Conservation (phyloP, 805 yeast species). For the Candida parachauliodes region DNA sequence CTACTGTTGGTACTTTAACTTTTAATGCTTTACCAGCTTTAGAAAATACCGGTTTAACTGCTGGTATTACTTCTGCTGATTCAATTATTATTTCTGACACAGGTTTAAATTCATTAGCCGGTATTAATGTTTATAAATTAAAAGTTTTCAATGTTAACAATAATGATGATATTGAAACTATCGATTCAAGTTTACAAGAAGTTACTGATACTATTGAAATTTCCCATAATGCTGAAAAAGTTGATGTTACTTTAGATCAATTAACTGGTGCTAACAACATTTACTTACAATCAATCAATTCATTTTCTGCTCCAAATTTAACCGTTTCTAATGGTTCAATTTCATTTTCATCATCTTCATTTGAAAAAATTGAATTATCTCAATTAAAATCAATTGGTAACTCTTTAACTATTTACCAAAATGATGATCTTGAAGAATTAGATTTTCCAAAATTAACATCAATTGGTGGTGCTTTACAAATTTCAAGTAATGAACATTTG, state of each 20-base stretch:
- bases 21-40: conserved; percentile 88
- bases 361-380: conserved; percentile 53
- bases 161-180: conserved; percentile 72
- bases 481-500: conserved; percentile 81
- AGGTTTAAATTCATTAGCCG: conserved; percentile 61
- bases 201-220: conserved; percentile 75
- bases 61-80: conserved; percentile 71
- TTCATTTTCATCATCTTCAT: conserved; percentile 71
- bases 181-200: conserved; percentile 67
- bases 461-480: conserved; percentile 90
- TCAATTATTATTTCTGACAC: conserved; percentile 72
- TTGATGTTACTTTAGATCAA: conserved; percentile 63
- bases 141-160: conserved; percentile 78
- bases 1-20: conserved; percentile 76
- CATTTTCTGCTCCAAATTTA: conserved; percentile 68
- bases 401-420: conserved; percentile 70
- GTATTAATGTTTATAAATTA: conserved; percentile 51
- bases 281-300: conserved; percentile 74
- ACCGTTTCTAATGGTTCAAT: conserved; percentile 74
- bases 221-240: conserved; percentile 80
- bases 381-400: conserved; percentile 68
- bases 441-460: conserved; percentile 66
- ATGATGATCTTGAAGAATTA: conserved; percentile 65
- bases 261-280: conserved; percentile 86
- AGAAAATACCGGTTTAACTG: conserved; percentile 57